Conservation (phyloP, 1,139 yeast genomes). For the Saccharomyces hybrid region DNA sequence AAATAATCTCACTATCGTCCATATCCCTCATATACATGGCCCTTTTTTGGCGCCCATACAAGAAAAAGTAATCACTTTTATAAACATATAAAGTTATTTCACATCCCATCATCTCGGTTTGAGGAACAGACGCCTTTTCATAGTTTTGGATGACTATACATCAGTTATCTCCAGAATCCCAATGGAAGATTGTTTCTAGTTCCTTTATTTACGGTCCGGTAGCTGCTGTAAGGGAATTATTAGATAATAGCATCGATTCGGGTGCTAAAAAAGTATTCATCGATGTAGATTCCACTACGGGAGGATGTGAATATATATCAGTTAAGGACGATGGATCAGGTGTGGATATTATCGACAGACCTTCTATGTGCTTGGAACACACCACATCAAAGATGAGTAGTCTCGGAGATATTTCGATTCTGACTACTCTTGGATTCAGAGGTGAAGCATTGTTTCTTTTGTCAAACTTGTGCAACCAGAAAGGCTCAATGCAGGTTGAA, state of each 20-base stretch:
- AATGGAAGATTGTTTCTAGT: slow-evolving; percentile 17
- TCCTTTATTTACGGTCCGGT: slow-evolving; percentile 29
- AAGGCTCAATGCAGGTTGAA: slow-evolving; percentile 30
- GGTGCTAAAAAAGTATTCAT: slow-evolving; percentile 45
- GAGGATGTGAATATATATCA: slow-evolving; percentile 46
- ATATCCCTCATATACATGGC: neutral
- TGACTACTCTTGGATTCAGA: slow-evolving; percentile 53
- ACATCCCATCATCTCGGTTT: neutral
- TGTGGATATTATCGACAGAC: slow-evolving; percentile 41
- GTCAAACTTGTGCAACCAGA: slow-evolving; percentile 36
- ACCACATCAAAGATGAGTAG: slow-evolving; percentile 53
- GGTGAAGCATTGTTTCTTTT: slow-evolving; percentile 65
- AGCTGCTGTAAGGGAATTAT: slow-evolving; percentile 51
- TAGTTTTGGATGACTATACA: slow-evolving; percentile 9
- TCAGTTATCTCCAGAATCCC: slow-evolving; percentile 6
- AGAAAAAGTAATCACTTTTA: neutral
- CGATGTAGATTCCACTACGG: slow-evolving; percentile 46
- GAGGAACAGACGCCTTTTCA: neutral
- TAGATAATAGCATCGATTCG: slow-evolving; percentile 68
- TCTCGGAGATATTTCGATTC: slow-evolving; percentile 36
- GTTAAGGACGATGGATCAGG: slow-evolving; percentile 69
- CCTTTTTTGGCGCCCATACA: neutral
- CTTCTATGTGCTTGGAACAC: slow-evolving; percentile 43
- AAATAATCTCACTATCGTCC: neutral
- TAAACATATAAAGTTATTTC: neutral